phyloP scores from a whole-genome alignment of 2,329 filamentous ascomycete species.

The Aureobasidium sp. region DNA sequence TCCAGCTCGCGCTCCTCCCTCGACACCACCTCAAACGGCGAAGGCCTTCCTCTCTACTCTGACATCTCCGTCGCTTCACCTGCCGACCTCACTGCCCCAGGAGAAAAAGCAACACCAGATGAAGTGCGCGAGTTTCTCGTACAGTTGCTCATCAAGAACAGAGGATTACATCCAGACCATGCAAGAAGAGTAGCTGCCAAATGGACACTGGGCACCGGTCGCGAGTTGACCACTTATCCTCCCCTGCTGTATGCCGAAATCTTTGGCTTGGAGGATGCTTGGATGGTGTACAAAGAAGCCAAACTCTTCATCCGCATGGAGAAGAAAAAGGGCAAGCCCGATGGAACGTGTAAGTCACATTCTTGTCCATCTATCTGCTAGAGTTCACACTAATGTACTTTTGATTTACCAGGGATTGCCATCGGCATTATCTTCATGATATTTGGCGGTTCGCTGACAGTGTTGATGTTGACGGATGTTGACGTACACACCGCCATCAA shows the following conservation, averaged over 20 bases:
- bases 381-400: not conserved
- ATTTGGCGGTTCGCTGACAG: not conserved
- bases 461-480: not conserved
- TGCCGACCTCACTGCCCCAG: not conserved
- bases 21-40: not conserved
- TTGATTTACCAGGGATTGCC: not conserved
- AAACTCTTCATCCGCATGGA: not conserved
- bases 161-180: constrained; percentile 4
- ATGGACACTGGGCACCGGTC: constrained; percentile 20
- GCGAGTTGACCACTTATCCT: constrained; percentile 17
- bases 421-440: not conserved
- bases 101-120: constrained; percentile 15
- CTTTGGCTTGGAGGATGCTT: constrained; percentile 19
- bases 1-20: not conserved
- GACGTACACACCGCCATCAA: not conserved
- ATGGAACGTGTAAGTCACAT: not conserved
- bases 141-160: constrained; percentile 1
- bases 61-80: not conserved
- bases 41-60: not conserved
- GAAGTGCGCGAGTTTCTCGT: constrained; percentile 18
- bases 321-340: not conserved
- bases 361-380: not conserved
- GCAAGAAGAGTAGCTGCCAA: constrained; percentile 16
- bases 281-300: constrained; percentile 19
- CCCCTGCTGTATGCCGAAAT: constrained; percentile 18